These are phyloP conservation scores for Neofusicoccum umdonicola DNA, from an alignment of 2,329 filamentous ascomycete genomes.

Conservation along the genomic window DNA sequence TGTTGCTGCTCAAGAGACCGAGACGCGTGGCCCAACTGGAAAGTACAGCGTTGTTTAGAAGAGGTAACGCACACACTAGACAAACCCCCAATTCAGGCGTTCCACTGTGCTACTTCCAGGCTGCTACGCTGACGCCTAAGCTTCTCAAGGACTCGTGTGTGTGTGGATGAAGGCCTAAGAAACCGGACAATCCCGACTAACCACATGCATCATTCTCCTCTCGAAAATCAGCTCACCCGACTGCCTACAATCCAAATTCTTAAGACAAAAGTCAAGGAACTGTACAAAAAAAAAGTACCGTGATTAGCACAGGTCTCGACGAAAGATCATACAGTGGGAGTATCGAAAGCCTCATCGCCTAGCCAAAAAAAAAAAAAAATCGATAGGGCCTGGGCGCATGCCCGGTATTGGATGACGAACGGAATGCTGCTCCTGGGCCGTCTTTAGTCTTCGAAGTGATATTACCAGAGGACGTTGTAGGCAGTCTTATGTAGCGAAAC, in stretches of 20 bases:
- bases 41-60: conserved; percentile 69
- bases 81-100: background rate
- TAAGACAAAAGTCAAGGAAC: too few relatives aligned
- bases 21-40: conserved; percentile 70
- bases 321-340: too few relatives aligned
- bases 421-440: background rate
- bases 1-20: conserved; percentile 82
- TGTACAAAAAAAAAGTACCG: too few relatives aligned
- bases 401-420: background rate
- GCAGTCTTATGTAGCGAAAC: background rate
- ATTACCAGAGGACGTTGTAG: background rate
- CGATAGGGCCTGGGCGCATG: too few relatives aligned
- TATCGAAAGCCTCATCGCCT: too few relatives aligned
- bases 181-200: background rate
- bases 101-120: background rate
- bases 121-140: conserved; percentile 13
- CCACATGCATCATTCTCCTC: background rate
- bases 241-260: too few relatives aligned
- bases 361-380: too few relatives aligned
- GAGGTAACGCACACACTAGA: conserved; percentile 1
- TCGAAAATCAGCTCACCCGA: too few relatives aligned
- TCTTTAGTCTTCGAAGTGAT: background rate
- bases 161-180: background rate
- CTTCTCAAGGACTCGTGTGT: background rate
- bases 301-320: too few relatives aligned